Evolutionary conservation across 257 asterid species (phyloP).

Genomic region (Forsythia suspensa): DNA sequence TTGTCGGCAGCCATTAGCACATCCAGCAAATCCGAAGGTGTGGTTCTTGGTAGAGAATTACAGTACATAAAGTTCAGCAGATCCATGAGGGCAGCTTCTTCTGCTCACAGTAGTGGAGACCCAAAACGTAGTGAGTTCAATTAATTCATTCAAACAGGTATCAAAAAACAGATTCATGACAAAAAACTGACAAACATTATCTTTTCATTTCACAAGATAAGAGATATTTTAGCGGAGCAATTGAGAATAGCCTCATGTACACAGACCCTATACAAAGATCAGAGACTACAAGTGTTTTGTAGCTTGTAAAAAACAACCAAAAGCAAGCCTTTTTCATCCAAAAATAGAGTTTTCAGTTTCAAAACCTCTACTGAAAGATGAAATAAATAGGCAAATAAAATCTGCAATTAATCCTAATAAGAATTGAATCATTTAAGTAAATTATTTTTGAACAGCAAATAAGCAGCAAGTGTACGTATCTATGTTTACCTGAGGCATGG

Average conservation of each 20-base stretch:
- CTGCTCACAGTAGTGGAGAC: conserved; percentile 48
- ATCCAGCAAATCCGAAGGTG: conserved; percentile 68
- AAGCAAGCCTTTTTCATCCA: background rate
- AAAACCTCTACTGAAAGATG: background rate
- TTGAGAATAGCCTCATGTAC: background rate
- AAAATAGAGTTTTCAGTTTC: background rate
- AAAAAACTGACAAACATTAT: conserved; percentile 10
- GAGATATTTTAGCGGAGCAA: background rate
- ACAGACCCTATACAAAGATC: conserved; percentile 1
- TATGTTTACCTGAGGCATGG: conserved; percentile 64
- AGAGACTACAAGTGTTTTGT: background rate
- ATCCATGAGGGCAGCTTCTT: conserved; percentile 88
- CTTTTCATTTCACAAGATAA: background rate
- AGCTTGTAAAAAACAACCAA: background rate
- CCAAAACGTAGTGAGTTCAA: conserved; percentile 11
- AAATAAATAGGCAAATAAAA: background rate
- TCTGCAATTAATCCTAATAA: background rate
- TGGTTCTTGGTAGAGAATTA: conserved; percentile 55
- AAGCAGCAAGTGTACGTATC: conserved; percentile 1
- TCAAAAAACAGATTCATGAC: background rate
- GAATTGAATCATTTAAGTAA: background rate
- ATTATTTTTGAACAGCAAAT: background rate
- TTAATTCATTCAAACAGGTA: conserved; percentile 5
- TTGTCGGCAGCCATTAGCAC: conserved; percentile 93
- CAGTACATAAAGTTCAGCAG: conserved; percentile 79